These are phyloP conservation scores for Falciphora oryzae DNA, from an alignment of 2,329 filamentous ascomycete species.

Conservation along the genomic window DNA sequence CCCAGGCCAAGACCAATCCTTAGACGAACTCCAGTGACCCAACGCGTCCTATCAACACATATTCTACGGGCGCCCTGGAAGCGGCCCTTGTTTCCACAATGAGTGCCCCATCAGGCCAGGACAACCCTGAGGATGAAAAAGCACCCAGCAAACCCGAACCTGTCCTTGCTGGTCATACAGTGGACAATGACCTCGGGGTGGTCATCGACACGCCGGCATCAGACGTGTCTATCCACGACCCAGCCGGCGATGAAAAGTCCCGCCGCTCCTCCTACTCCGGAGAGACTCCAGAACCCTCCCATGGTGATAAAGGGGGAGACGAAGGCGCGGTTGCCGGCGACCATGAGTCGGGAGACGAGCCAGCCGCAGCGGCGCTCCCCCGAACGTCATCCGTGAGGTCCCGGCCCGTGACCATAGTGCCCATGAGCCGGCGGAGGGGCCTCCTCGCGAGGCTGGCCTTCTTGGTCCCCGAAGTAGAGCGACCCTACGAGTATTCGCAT, in stretches of 20 bases:
- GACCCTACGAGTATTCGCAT: conserved; percentile 66
- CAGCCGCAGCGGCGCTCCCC: conserved; percentile 1
- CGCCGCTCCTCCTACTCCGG: neutral
- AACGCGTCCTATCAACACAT: too few relatives aligned
- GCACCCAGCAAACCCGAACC: too few relatives aligned
- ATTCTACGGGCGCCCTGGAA: too few relatives aligned
- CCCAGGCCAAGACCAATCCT: too few relatives aligned
- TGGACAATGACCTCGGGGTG: too few relatives aligned
- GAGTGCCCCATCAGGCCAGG: too few relatives aligned
- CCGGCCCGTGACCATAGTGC: conserved; percentile 32
- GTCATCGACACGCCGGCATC: too few relatives aligned
- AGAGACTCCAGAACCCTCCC: neutral
- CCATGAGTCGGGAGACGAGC: neutral
- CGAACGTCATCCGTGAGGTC: conserved; percentile 32
- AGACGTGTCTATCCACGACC: neutral
- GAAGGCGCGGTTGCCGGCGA: neutral
- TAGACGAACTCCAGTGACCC: too few relatives aligned
- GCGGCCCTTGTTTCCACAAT: too few relatives aligned
- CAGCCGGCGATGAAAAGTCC: conserved; percentile 1
- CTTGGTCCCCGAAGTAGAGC: conserved; percentile 67
- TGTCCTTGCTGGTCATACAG: too few relatives aligned
- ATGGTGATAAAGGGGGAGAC: neutral
- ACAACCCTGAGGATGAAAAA: too few relatives aligned
- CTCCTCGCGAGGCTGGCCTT: conserved; percentile 65
- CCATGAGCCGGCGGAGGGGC: conserved; percentile 54